Percentiles rank a stretch among this genome's conserved stretches.
Conservation (phyloP, 2,329 filamentous ascomycete genomes). For the Chalara sp. region DNA sequence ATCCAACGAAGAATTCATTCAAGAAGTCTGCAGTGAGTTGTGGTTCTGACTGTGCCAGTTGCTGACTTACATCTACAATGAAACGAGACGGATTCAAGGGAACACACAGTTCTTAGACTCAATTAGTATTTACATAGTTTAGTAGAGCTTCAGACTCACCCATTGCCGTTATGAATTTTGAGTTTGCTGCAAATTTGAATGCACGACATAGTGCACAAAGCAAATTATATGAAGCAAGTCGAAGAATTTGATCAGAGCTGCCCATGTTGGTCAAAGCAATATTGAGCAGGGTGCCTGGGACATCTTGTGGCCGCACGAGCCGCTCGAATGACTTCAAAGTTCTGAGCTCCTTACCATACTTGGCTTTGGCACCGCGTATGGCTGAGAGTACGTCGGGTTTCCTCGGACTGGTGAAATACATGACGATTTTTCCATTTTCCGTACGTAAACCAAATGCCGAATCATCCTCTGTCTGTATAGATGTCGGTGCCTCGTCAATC, state of each 20-base stretch:
- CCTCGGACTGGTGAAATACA: conserved; percentile 64
- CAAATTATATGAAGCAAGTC: conserved; percentile 61
- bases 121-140: conserved; percentile 4
- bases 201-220: conserved; percentile 60
- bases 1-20: conserved; percentile 68
- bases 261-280: conserved; percentile 61
- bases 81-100: conserved; percentile 57
- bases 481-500: conserved; percentile 59
- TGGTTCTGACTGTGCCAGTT: conserved; percentile 55
- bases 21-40: conserved; percentile 63
- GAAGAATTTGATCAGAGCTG: conserved; percentile 51
- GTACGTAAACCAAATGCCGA: conserved; percentile 60
- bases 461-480: conserved; percentile 59
- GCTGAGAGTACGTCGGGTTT: conserved; percentile 57
- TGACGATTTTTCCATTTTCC: conserved; percentile 63
- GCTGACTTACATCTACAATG: conserved; percentile 58
- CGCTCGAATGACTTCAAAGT: conserved; percentile 56
- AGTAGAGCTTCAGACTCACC: conserved; percentile 32
- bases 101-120: conserved; percentile 49
- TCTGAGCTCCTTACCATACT: conserved; percentile 56
- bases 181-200: conserved; percentile 58
- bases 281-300: conserved; percentile 62
- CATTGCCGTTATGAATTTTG: conserved; percentile 55
- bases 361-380: conserved; percentile 56
- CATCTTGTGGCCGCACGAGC: conserved; percentile 62